These are phyloP conservation scores for Exophiala phaeomuriformis DNA, from an alignment of 2,329 filamentous ascomycete species.

Conservation along the genomic window DNA sequence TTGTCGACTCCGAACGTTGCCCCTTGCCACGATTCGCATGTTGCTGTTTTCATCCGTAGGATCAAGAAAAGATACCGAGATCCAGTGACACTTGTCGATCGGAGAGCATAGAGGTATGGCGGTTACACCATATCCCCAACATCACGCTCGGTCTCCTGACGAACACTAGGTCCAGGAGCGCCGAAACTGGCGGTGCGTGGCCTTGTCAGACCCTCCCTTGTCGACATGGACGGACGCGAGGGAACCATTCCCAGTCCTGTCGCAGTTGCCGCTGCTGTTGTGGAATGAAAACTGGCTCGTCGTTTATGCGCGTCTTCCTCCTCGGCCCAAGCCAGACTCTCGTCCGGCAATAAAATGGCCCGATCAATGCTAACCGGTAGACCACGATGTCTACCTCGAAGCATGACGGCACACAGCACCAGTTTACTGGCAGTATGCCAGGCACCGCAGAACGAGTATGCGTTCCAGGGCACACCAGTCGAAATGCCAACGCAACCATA, in stretches of 20 bases:
- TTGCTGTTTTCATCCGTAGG: too few relatives aligned
- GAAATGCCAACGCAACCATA: slow-evolving; percentile 41
- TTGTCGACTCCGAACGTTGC: too few relatives aligned
- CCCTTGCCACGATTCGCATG: too few relatives aligned
- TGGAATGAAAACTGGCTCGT: slow-evolving; percentile 1
- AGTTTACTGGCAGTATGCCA: slow-evolving; percentile 48
- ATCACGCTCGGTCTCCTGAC: not conserved
- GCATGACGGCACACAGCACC: slow-evolving; percentile 50
- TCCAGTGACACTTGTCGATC: too few relatives aligned
- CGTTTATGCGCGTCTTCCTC: slow-evolving; percentile 35
- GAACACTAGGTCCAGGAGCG: not conserved
- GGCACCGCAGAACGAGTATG: slow-evolving; percentile 43
- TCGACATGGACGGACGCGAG: not conserved
- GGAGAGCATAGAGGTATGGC: too few relatives aligned
- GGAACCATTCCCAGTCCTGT: not conserved
- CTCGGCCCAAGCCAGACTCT: slow-evolving; percentile 37
- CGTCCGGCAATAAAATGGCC: slow-evolving; percentile 36
- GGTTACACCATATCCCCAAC: not conserved
- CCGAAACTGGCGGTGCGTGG: not conserved
- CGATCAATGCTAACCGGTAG: slow-evolving; percentile 50
- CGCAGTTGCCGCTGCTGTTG: not conserved
- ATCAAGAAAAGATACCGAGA: too few relatives aligned
- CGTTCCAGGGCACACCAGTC: slow-evolving; percentile 39
- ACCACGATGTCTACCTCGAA: slow-evolving; percentile 49
- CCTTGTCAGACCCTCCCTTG: not conserved